Percentiles rank a stretch among this genome's conserved stretches.
Conservation (phyloP, 164 flowering plant species). For the Amborella trichopoda region DNA sequence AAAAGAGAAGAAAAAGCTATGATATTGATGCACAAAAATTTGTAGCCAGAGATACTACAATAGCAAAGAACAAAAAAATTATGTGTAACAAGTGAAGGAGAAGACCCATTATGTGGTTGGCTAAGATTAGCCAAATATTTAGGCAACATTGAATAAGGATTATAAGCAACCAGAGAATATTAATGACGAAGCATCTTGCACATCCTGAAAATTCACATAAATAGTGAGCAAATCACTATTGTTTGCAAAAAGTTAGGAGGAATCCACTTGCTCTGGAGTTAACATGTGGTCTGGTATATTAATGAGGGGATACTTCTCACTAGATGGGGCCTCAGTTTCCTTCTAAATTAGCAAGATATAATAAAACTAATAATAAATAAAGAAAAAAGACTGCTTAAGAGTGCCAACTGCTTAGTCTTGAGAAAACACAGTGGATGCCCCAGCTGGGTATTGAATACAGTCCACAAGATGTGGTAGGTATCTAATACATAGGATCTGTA, state of each 20-base stretch:
- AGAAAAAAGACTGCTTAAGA: neutral
- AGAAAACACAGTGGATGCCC: too few species aligned
- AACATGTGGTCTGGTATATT: slow-evolving; percentile 65
- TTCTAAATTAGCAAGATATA: neutral
- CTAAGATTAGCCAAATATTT: neutral
- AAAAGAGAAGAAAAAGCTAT: too few species aligned
- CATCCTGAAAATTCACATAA: neutral
- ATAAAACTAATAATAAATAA: neutral
- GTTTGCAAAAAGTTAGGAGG: neutral
- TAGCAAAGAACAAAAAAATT: neutral
- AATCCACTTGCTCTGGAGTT: slow-evolving; percentile 74
- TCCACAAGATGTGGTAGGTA: too few species aligned
- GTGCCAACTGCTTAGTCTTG: too few species aligned
- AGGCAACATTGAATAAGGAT: too few species aligned
- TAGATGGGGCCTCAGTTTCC: slow-evolving; percentile 28
- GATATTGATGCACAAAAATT: too few species aligned
- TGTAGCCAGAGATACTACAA: neutral
- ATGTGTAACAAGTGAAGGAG: neutral
- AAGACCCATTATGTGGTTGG: neutral
- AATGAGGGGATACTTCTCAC: slow-evolving; percentile 68
- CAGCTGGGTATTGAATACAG: too few species aligned
- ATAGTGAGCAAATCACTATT: too few species aligned
- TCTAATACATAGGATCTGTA: too few species aligned
- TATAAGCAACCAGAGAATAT: too few species aligned
- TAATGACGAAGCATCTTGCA: too few species aligned